phyloP scores from a whole-genome alignment of 352 stramenopile species.

The Peronosclerospora sorghi region DNA sequence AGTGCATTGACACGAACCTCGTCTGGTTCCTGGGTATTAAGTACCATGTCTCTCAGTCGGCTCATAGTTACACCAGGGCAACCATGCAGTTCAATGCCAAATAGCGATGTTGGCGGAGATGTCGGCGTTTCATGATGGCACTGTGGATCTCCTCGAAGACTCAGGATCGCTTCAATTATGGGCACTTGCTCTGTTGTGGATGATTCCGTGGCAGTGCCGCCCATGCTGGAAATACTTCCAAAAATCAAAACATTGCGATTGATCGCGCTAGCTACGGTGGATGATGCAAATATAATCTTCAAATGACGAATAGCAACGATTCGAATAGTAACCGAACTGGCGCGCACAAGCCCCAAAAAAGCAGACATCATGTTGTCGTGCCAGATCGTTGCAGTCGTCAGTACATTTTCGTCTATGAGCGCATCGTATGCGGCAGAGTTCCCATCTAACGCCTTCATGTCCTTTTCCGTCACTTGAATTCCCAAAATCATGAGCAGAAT shows the following conservation, averaged over 20 bases:
- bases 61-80: conserved; percentile 48
- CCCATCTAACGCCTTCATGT: conserved; percentile 36
- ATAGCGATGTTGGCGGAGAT: conserved; percentile 27
- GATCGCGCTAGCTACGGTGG: conserved; percentile 49
- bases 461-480: conserved; percentile 50
- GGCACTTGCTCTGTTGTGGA: conserved; percentile 65
- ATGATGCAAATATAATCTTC: conserved; percentile 54
- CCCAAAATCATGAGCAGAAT: conserved; percentile 64
- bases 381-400: conserved; percentile 41
- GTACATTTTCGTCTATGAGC: conserved; percentile 45
- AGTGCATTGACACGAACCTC: conserved; percentile 57
- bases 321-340: conserved; percentile 44
- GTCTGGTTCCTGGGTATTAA: conserved; percentile 44
- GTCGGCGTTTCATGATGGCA: conserved; percentile 14
- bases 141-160: conserved; percentile 41
- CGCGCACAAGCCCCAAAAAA: conserved; percentile 42
- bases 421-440: conserved; percentile 37
- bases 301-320: conserved; percentile 52
- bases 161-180: conserved; percentile 70
- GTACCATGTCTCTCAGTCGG: conserved; percentile 50
- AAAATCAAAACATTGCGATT: conserved; percentile 75
- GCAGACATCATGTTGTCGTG: conserved; percentile 61
- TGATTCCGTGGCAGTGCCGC: conserved; percentile 52
- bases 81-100: conserved; percentile 38
- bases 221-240: conserved; percentile 61